Evolutionary conservation across 2,329 filamentous ascomycete genomes (phyloP).

Genomic region (Botrytis byssoidea): DNA sequence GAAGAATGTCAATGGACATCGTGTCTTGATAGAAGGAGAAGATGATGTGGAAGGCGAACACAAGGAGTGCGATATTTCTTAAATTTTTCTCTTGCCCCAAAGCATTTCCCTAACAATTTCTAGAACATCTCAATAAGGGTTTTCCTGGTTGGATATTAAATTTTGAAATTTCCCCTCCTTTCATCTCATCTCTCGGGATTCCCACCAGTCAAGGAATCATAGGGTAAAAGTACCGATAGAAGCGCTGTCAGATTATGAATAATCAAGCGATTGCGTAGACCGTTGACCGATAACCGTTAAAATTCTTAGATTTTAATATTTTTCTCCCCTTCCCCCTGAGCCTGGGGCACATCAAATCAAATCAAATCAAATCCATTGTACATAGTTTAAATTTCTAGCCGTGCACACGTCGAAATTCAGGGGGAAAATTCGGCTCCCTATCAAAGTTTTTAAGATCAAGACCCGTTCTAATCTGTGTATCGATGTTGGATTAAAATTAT

Average conservation of each 20-base stretch:
- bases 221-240: background rate
- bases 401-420: background rate
- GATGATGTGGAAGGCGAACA: slow-evolving; percentile 48
- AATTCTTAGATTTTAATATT: background rate
- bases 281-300: background rate
- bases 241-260: background rate
- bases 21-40: slow-evolving; percentile 70
- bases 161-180: background rate
- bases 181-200: background rate
- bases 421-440: background rate
- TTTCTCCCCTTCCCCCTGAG: background rate
- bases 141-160: background rate
- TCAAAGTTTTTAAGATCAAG: background rate
- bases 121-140: slow-evolving; percentile 18
- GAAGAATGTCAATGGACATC: slow-evolving; percentile 69
- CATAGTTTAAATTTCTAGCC: background rate
- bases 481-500: background rate
- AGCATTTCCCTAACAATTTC: slow-evolving; percentile 15
- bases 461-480: background rate
- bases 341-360: background rate
- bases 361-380: background rate
- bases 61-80: slow-evolving; percentile 23
- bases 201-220: background rate
- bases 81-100: background rate
- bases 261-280: background rate